Percentiles rank a stretch among this genome's conserved stretches.
Evolutionary conservation across 768 basidiomycete species (phyloP).

Genomic region (Tephrocybe sp.): DNA sequence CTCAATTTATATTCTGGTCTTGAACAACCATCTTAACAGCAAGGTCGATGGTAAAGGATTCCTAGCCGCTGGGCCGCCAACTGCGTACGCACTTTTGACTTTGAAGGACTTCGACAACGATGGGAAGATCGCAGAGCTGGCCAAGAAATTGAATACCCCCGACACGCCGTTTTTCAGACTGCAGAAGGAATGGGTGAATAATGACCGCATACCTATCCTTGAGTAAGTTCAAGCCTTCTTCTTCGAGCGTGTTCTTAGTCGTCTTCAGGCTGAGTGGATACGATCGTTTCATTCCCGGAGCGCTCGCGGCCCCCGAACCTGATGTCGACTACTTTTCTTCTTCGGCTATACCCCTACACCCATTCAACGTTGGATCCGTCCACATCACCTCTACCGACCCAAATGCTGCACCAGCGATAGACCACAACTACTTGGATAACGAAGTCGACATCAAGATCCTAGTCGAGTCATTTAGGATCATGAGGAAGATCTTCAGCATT

Average conservation of each 20-base stretch:
- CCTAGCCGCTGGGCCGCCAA: neutral
- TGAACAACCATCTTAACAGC: too few species aligned
- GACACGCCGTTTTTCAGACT: neutral
- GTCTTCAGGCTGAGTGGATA: neutral
- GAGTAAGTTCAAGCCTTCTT: neutral
- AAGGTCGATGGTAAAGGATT: neutral
- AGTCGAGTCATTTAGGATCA: constrained; percentile 18
- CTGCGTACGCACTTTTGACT: neutral
- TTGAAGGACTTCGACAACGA: neutral
- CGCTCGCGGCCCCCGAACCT: constrained; percentile 7
- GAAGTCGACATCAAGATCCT: constrained; percentile 23
- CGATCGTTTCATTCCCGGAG: neutral
- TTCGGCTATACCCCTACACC: constrained; percentile 26
- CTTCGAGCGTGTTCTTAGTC: neutral
- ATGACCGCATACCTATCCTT: constrained; percentile 2
- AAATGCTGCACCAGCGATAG: constrained; percentile 14
- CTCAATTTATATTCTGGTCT: too few species aligned
- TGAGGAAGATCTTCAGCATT: constrained; percentile 9
- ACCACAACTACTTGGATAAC: constrained; percentile 17
- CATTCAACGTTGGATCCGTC: constrained; percentile 40
- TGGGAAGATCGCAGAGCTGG: neutral
- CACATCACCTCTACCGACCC: constrained; percentile 24
- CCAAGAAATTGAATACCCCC: neutral
- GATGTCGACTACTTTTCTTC: constrained; percentile 23
- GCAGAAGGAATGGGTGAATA: constrained; percentile 3